These are phyloP conservation scores for Salix koriyanagi DNA, from an alignment of 345 rosid genomes.

Conservation along the genomic window DNA sequence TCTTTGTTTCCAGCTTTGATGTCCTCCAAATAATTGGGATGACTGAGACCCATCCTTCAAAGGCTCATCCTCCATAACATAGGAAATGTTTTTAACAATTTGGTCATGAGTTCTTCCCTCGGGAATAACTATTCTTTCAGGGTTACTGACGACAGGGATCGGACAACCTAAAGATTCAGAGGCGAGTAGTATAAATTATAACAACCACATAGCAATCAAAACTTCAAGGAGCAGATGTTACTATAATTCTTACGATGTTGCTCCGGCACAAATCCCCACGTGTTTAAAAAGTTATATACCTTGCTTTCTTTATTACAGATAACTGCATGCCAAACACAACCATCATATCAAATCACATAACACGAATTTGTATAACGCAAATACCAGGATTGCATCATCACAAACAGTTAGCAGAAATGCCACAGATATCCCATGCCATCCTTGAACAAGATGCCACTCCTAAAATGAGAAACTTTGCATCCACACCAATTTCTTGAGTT, in stretches of 20 bases:
- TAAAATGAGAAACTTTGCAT: neutral
- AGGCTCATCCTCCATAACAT: conserved; percentile 53
- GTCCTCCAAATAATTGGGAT: conserved; percentile 81
- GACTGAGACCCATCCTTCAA: conserved; percentile 38
- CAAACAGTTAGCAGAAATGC: neutral
- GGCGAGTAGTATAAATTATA: conserved; percentile 12
- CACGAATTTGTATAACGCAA: neutral
- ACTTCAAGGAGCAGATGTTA: conserved; percentile 18
- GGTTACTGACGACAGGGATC: conserved; percentile 59
- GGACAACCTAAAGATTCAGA: conserved; percentile 57
- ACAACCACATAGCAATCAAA: conserved; percentile 7
- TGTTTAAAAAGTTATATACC: conserved; percentile 58
- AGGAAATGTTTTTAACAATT: conserved; percentile 52
- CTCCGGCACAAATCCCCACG: conserved; percentile 67
- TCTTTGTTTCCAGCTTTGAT: conserved; percentile 74
- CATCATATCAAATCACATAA: conserved; percentile 1
- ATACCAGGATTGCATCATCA: neutral
- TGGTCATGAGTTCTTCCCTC: conserved; percentile 49
- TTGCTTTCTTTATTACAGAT: conserved; percentile 81
- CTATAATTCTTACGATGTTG: conserved; percentile 64
- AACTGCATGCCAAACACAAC: conserved; percentile 46
- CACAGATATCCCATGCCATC: neutral
- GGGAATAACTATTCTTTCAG: conserved; percentile 67
- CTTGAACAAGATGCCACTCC: neutral
- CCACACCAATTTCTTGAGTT: neutral